A percentile compares a stretch with the other conserved stretches of the same genome.
Evolutionary conservation across 345 rosid genomes (phyloP).

Genomic region (Citrus sinensis): DVS_A1.0 CM039165.1:38648501-38649000

Average conservation of each 20-base stretch:
- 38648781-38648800: conserved; percentile 7
- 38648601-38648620: too few species aligned
- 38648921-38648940: conserved; percentile 41
- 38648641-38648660: too few species aligned
- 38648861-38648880: conserved; percentile 22
- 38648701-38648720: conserved; percentile 39
- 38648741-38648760: conserved; percentile 44
- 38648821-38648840: too few species aligned
- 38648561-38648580: too few species aligned
- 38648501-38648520: too few species aligned
- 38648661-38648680: neutral
- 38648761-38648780: conserved; percentile 39
- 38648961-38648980: conserved; percentile 39
- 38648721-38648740: conserved; percentile 52
- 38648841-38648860: too few species aligned
- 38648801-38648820: too few species aligned
- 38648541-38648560: too few species aligned
- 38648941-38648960: conserved; percentile 40
- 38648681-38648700: neutral
- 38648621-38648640: too few species aligned
- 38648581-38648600: too few species aligned
- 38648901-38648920: conserved; percentile 31
- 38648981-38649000: conserved; percentile 49
- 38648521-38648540: too few species aligned
- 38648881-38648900: conserved; percentile 55